Evolutionary conservation across 805 yeast species (phyloP).

Genomic region (Crinitomyces ghanaensis): DNA sequence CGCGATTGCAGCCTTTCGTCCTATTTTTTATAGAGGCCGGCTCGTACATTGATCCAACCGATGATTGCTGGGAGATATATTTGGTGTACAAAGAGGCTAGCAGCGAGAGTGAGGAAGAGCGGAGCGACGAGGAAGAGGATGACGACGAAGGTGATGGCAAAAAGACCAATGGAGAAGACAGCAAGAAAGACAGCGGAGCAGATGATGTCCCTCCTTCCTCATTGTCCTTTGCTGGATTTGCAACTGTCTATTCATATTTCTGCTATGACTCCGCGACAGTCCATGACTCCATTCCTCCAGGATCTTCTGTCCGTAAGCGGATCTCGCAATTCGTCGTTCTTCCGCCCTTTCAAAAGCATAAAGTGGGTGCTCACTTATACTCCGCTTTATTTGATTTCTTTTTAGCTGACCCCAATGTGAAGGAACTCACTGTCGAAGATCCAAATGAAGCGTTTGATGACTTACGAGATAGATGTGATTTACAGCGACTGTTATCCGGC

Average conservation of each 20-base stretch:
- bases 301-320: slow-evolving; percentile 42
- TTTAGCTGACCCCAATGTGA: slow-evolving; percentile 39
- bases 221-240: slow-evolving; percentile 69
- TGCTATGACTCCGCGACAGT: slow-evolving; percentile 44
- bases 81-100: slow-evolving; percentile 36
- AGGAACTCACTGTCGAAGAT: slow-evolving; percentile 83
- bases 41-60: slow-evolving; percentile 66
- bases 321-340: slow-evolving; percentile 79
- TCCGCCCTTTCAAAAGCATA: slow-evolving; percentile 70
- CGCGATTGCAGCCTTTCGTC: slow-evolving; percentile 67
- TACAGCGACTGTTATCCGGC: slow-evolving; percentile 34
- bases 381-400: slow-evolving; percentile 43
- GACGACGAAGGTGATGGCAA: too few relatives aligned
- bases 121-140: too few relatives aligned
- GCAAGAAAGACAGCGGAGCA: too few relatives aligned
- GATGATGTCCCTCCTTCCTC: too few relatives aligned
- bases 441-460: slow-evolving; percentile 91
- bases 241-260: slow-evolving; percentile 79
- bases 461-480: slow-evolving; percentile 73
- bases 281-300: slow-evolving; percentile 32
- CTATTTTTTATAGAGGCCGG: slow-evolving; percentile 90
- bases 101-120: slow-evolving; percentile 13
- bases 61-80: slow-evolving; percentile 72
- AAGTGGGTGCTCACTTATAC: slow-evolving; percentile 59
- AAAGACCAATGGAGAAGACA: slow-evolving; percentile 5